A percentile compares a stretch with the other conserved stretches of the same genome.
phyloP scores from a whole-genome alignment of 192 early-diverging fungal species.

The Backusella circina region DNA sequence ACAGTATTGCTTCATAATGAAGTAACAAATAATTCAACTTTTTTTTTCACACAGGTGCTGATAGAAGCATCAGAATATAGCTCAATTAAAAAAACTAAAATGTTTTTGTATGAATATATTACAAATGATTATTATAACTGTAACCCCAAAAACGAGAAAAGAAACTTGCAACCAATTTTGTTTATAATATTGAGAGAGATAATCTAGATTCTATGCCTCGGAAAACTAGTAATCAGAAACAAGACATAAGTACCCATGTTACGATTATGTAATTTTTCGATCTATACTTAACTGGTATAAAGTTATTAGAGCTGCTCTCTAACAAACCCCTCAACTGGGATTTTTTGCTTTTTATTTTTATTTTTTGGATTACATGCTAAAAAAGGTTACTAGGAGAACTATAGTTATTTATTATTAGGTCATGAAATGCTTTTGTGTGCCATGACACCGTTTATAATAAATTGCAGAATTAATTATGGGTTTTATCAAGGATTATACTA shows the following conservation, averaged over 20 bases:
- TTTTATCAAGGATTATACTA: too few relatives aligned
- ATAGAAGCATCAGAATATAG: not conserved
- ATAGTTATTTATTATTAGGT: too few relatives aligned
- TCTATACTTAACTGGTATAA: not conserved
- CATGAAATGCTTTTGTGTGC: too few relatives aligned
- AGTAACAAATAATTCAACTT: not conserved
- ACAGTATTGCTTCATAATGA: not conserved
- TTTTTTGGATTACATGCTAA: not conserved
- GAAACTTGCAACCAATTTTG: not conserved
- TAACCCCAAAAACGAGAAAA: not conserved
- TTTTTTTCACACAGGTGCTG: not conserved
- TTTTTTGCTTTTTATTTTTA: not conserved
- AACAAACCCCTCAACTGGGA: not conserved
- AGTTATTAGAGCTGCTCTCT: not conserved
- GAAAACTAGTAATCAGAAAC: not conserved
- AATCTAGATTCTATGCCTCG: not conserved
- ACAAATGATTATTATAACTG: not conserved
- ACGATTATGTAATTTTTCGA: not conserved
- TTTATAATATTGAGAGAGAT: not conserved
- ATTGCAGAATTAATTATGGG: too few relatives aligned
- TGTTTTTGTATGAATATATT: not conserved
- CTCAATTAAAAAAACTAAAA: not conserved
- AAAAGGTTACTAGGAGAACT: not conserved
- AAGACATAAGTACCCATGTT: not conserved
- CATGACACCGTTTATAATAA: too few relatives aligned